Evolutionary conservation across 306 rosid species (phyloP).

Genomic region (Cicer cuneatum): DNA sequence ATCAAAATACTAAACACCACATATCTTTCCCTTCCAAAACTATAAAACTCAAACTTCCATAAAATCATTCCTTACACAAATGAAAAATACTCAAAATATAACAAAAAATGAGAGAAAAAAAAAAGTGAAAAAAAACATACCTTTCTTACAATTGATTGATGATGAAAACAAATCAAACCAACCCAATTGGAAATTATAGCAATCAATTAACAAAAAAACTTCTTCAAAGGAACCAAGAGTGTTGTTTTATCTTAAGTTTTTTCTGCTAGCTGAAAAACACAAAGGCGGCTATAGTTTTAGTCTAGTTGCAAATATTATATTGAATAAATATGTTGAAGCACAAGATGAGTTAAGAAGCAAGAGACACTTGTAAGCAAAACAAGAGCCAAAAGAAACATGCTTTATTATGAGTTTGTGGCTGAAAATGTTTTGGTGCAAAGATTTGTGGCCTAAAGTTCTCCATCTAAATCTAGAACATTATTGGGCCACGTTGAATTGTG

Average conservation of each 20-base stretch:
- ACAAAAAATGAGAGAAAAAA: neutral
- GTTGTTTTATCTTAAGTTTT: neutral
- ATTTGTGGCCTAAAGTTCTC: slow-evolving; percentile 61
- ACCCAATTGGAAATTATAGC: slow-evolving; percentile 42
- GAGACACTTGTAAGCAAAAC: neutral
- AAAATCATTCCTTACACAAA: slow-evolving; percentile 25
- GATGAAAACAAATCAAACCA: slow-evolving; percentile 23
- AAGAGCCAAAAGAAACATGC: slow-evolving; percentile 4
- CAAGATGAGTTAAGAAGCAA: neutral
- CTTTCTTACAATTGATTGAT: slow-evolving; percentile 22
- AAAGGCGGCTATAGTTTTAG: slow-evolving; percentile 48
- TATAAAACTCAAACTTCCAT: neutral
- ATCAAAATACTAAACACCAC: slow-evolving; percentile 25
- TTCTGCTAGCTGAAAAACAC: neutral
- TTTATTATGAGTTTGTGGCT: slow-evolving; percentile 59
- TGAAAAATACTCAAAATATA: slow-evolving; percentile 3
- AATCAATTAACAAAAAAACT: neutral
- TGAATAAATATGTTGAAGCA: neutral
- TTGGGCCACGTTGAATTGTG: slow-evolving; percentile 40
- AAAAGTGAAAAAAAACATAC: slow-evolving; percentile 35
- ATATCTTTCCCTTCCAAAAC: slow-evolving; percentile 1
- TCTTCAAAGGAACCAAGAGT: neutral
- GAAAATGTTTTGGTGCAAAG: slow-evolving; percentile 37
- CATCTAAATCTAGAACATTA: slow-evolving; percentile 60
- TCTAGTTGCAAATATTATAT: neutral